Evolutionary conservation across 345 rosid species (phyloP).

Genomic region (Acer campestre): DNA sequence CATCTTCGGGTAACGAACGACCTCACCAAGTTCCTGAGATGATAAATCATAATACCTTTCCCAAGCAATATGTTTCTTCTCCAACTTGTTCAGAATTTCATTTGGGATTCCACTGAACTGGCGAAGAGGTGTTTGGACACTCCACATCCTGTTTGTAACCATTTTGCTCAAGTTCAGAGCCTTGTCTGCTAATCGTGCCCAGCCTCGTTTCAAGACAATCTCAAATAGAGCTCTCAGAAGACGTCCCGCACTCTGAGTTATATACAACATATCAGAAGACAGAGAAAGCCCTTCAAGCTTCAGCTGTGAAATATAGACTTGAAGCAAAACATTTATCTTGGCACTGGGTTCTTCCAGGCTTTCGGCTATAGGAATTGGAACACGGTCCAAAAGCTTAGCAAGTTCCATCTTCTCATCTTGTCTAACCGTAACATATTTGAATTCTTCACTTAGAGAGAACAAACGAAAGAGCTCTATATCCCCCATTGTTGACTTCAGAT

Average conservation of each 20-base stretch:
- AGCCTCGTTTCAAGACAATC: conserved; percentile 90
- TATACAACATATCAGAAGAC: conserved; percentile 90
- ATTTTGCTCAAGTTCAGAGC: conserved; percentile 90
- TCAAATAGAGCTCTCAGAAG: conserved; percentile 91
- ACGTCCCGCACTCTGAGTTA: conserved; percentile 98
- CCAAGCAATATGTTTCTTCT: conserved; percentile 96
- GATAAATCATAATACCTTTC: conserved; percentile 92
- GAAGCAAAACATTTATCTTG: conserved; percentile 90
- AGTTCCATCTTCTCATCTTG: conserved; percentile 99
- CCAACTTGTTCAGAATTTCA: conserved; percentile 83
- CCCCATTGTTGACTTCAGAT: conserved; percentile 97
- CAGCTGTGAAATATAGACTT: conserved; percentile 91
- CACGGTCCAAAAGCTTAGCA: conserved; percentile 87
- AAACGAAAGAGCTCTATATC: conserved; percentile 88
- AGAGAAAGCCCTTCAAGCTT: conserved; percentile 97
- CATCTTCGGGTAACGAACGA: conserved; percentile 80
- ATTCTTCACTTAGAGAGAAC: conserved; percentile 91
- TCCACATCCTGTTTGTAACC: conserved; percentile 97
- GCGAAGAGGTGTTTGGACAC: conserved; percentile 91
- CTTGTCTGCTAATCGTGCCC: conserved; percentile 95
- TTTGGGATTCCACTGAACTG: conserved; percentile 83
- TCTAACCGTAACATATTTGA: conserved; percentile 91
- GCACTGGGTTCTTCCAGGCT: conserved; percentile 96
- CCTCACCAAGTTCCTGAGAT: conserved; percentile 94
- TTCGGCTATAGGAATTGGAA: conserved; percentile 94